These are phyloP conservation scores for Aureobasidium sp. DNA, from an alignment of 2,329 filamentous ascomycete genomes.

Conservation along the genomic window DNA sequence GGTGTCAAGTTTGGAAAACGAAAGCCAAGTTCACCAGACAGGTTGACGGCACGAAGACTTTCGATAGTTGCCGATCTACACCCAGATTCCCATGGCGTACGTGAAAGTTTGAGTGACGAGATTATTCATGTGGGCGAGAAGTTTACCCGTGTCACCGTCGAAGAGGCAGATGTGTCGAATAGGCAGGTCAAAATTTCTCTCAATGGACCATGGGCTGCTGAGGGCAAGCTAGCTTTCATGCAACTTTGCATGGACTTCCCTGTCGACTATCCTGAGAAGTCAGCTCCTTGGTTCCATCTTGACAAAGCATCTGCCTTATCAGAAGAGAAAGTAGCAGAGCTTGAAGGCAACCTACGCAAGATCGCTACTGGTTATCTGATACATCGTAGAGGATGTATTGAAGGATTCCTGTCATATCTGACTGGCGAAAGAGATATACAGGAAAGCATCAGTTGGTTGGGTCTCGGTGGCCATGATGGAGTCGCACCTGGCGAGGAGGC, in stretches of 20 bases:
- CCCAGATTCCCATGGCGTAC: constrained; percentile 15
- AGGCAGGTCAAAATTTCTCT: constrained; percentile 48
- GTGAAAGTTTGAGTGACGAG: constrained; percentile 50
- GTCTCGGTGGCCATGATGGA: constrained; percentile 51
- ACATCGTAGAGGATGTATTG: constrained; percentile 48
- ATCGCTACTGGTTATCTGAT: constrained; percentile 48
- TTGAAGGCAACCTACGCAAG: constrained; percentile 43
- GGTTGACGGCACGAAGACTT: constrained; percentile 9
- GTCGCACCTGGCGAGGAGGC: constrained; percentile 27
- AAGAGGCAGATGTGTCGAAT: constrained; percentile 47
- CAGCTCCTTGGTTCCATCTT: constrained; percentile 44
- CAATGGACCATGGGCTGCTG: constrained; percentile 51
- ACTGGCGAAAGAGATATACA: constrained; percentile 51
- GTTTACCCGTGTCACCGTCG: constrained; percentile 53
- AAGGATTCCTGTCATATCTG: constrained; percentile 53
- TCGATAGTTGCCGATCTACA: constrained; percentile 11
- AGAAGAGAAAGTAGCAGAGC: constrained; percentile 39
- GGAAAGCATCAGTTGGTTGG: constrained; percentile 44
- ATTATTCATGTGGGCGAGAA: constrained; percentile 53
- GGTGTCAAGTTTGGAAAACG: constrained; percentile 52
- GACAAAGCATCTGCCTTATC: constrained; percentile 49
- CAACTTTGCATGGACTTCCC: constrained; percentile 53
- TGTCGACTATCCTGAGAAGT: constrained; percentile 43
- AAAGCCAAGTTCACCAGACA: constrained; percentile 12
- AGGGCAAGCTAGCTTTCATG: constrained; percentile 45